Conservation (phyloP, 1,284 basidiomycete genomes). For the Ganoderma resinaceum region DNA sequence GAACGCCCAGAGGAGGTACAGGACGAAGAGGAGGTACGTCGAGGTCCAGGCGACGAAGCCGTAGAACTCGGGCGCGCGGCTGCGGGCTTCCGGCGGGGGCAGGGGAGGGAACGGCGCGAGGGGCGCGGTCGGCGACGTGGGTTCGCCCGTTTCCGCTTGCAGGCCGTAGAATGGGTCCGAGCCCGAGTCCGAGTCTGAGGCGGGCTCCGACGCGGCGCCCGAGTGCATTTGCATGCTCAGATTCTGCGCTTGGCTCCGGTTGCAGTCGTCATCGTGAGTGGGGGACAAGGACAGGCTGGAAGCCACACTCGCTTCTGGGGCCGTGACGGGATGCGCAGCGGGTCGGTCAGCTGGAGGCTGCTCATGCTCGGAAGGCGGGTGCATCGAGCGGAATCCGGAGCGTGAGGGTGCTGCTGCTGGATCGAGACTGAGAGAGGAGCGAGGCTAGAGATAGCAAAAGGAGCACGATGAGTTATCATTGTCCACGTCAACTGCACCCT, state of each 20-base stretch:
- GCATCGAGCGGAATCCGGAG: constrained; percentile 7
- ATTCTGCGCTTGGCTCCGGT: neutral
- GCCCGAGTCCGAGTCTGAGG: constrained; percentile 7
- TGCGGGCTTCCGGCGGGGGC: constrained; percentile 51
- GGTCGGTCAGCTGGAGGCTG: neutral
- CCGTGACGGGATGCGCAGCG: constrained; percentile 1
- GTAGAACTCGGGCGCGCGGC: constrained; percentile 83
- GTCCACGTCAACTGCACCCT: neutral
- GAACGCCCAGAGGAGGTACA: constrained; percentile 75
- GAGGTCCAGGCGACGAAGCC: constrained; percentile 87
- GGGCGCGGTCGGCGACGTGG: constrained; percentile 60
- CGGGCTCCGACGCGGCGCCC: neutral
- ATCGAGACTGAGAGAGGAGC: constrained; percentile 6
- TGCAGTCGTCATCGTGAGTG: too few relatives aligned
- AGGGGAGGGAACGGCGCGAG: constrained; percentile 58
- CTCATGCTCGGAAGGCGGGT: constrained; percentile 1
- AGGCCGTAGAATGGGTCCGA: constrained; percentile 1
- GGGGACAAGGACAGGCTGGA: neutral
- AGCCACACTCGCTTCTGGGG: neutral
- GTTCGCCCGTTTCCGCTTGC: constrained; percentile 32
- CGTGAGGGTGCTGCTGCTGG: constrained; percentile 1
- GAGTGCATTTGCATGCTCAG: neutral
- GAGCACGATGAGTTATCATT: constrained; percentile 21
- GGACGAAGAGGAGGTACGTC: constrained; percentile 73
- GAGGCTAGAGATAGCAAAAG: constrained; percentile 14